phyloP scores from a whole-genome alignment of 352 stramenopile genomes.

The Phytophthora podocarpi region DNA sequence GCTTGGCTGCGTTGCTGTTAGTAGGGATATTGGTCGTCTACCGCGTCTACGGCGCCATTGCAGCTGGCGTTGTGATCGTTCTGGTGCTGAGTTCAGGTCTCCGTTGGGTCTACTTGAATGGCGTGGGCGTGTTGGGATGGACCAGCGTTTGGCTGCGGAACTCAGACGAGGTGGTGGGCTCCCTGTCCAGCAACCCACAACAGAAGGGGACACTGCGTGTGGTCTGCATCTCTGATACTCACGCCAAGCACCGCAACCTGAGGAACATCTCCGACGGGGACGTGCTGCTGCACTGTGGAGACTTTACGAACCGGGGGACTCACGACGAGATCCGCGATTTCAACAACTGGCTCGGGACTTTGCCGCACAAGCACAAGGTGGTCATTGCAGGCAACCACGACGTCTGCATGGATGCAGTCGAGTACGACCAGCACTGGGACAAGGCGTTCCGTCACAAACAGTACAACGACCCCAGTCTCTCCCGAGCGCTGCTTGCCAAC shows the following conservation, averaged over 20 bases:
- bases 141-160: conserved; percentile 49
- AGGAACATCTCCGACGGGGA: conserved; percentile 63
- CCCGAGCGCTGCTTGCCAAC: conserved; percentile 64
- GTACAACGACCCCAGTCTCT: conserved; percentile 67
- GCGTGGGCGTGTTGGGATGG: conserved; percentile 63
- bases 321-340: conserved; percentile 78
- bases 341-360: conserved; percentile 72
- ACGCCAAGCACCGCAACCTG: conserved; percentile 76
- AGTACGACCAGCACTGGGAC: conserved; percentile 75
- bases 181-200: conserved; percentile 47
- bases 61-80: conserved; percentile 14
- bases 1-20: conserved; percentile 20
- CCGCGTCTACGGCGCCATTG: conserved; percentile 31
- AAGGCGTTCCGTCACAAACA: conserved; percentile 54
- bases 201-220: conserved; percentile 65
- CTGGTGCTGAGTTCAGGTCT: conserved; percentile 25
- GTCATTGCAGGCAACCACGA: conserved; percentile 88
- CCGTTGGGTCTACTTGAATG: conserved; percentile 73
- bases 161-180: conserved; percentile 26
- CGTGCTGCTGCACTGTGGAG: conserved; percentile 90
- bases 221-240: conserved; percentile 86
- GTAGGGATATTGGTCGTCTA: conserved; percentile 14
- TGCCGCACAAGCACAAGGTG: conserved; percentile 81
- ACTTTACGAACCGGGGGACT: conserved; percentile 87
- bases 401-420: conserved; percentile 68